A percentile compares a stretch with the other conserved stretches of the same genome.
phyloP scores from a whole-genome alignment of 176 grass and related monocot genomes.

The Elaeis guineensis region DNA sequence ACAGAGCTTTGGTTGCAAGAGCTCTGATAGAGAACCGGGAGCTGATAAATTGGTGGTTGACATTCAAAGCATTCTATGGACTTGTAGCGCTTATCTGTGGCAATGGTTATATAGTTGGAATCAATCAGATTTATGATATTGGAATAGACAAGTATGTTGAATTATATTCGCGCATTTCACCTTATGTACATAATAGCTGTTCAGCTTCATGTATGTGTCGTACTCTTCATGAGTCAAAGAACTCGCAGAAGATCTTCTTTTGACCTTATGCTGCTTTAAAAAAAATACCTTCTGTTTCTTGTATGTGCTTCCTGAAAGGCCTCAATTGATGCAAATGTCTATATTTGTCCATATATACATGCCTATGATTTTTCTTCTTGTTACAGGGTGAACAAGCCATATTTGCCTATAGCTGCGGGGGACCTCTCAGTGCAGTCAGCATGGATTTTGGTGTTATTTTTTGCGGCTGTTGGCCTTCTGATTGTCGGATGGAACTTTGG shows the following conservation, averaged over 20 bases:
- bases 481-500: conserved; percentile 76
- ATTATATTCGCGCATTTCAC: neutral
- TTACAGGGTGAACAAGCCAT: conserved; percentile 92
- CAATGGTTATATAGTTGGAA: conserved; percentile 95
- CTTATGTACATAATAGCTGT: neutral
- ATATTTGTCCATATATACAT: no score
- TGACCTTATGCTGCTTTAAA: no score
- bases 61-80: conserved; percentile 76
- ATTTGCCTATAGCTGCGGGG: conserved; percentile 89
- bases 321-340: no score
- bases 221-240: no score
- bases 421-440: conserved; percentile 80
- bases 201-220: no score
- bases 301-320: no score
- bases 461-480: conserved; percentile 52
- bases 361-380: no score
- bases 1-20: conserved; percentile 87
- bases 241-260: no score
- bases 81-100: conserved; percentile 63
- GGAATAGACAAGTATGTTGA: conserved; percentile 84
- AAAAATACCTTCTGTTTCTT: no score
- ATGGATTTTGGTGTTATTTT: conserved; percentile 75
- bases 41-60: conserved; percentile 76
- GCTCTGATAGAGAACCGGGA: conserved; percentile 80
- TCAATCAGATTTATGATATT: conserved; percentile 97